phyloP scores from a whole-genome alignment of 2,329 filamentous ascomycete genomes.

The Colletotrichum neosansevieriae region DNA sequence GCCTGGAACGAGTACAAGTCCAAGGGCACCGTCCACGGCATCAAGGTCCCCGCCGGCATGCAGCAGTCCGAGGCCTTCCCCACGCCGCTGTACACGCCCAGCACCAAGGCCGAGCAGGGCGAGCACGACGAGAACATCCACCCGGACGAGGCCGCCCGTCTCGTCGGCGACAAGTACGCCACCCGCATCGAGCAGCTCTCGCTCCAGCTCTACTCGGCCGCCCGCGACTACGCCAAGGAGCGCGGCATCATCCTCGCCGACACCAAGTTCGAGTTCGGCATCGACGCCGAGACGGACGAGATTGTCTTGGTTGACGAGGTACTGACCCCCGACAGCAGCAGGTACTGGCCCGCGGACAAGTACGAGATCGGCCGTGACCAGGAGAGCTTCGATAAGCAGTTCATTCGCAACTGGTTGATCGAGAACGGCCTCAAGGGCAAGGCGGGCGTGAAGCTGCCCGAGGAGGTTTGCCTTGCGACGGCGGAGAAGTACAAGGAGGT shows the following conservation, averaged over 20 bases:
- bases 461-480: slow-evolving; percentile 77
- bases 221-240: slow-evolving; percentile 71
- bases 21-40: slow-evolving; percentile 83
- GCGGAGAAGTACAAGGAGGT: slow-evolving; percentile 79
- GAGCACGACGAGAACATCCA: slow-evolving; percentile 88
- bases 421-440: slow-evolving; percentile 79
- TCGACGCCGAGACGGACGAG: slow-evolving; percentile 73
- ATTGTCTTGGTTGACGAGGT: slow-evolving; percentile 87
- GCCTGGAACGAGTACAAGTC: slow-evolving; percentile 83
- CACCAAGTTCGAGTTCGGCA: slow-evolving; percentile 73
- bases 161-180: slow-evolving; percentile 76
- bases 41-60: slow-evolving; percentile 75
- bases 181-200: slow-evolving; percentile 73
- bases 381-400: slow-evolving; percentile 91
- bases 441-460: slow-evolving; percentile 77
- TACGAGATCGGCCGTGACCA: slow-evolving; percentile 82
- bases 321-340: slow-evolving; percentile 82
- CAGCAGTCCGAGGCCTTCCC: slow-evolving; percentile 78
- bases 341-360: slow-evolving; percentile 84
- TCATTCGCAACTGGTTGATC: slow-evolving; percentile 84
- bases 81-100: slow-evolving; percentile 77
- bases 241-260: slow-evolving; percentile 81
- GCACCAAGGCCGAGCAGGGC: slow-evolving; percentile 85
- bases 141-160: slow-evolving; percentile 71
- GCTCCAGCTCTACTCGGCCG: slow-evolving; percentile 72